phyloP scores from a whole-genome alignment of 2,329 filamentous ascomycete species.

The Blastomyces parvus region DNA sequence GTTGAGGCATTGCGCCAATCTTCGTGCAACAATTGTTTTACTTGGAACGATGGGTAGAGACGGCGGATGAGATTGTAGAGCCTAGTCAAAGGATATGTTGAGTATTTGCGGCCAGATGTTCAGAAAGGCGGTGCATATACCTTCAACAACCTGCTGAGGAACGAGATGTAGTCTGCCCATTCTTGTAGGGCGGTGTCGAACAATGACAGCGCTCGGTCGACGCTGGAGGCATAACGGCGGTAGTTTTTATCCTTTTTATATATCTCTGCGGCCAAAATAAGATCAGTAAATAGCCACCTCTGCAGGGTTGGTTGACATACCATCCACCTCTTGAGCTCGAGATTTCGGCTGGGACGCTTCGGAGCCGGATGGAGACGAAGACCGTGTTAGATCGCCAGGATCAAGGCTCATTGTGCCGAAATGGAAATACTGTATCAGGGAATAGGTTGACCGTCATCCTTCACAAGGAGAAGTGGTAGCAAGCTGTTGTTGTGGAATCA shows the following conservation, averaged over 20 bases:
- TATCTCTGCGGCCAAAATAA: slow-evolving; percentile 21
- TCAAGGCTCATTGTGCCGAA: slow-evolving; percentile 37
- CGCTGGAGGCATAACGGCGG: slow-evolving; percentile 77
- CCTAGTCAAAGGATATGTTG: slow-evolving; percentile 41
- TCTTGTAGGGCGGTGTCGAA: slow-evolving; percentile 93
- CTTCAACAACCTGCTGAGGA: slow-evolving; percentile 82
- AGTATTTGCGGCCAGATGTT: slow-evolving; percentile 1
- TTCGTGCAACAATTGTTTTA: slow-evolving; percentile 74
- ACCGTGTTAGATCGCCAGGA: slow-evolving; percentile 34
- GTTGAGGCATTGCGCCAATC: slow-evolving; percentile 89
- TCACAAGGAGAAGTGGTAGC: slow-evolving; percentile 13
- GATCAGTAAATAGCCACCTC: slow-evolving; percentile 5
- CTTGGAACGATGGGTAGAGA: slow-evolving; percentile 66
- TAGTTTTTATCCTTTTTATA: slow-evolving; percentile 56
- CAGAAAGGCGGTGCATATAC: slow-evolving; percentile 37
- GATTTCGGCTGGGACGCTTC: slow-evolving; percentile 71
- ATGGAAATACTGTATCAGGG: slow-evolving; percentile 18
- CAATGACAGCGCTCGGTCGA: slow-evolving; percentile 76
- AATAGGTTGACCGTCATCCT: slow-evolving; percentile 27
- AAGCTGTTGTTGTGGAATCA: slow-evolving; percentile 11
- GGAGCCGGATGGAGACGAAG: slow-evolving; percentile 68
- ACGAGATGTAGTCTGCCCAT: slow-evolving; percentile 99
- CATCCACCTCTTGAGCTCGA: slow-evolving; percentile 66
- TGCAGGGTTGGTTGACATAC: slow-evolving; percentile 40
- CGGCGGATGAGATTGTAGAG: slow-evolving; percentile 74